Conservation (phyloP, 768 basidiomycete species). For the Boletus reticulatus region DNA sequence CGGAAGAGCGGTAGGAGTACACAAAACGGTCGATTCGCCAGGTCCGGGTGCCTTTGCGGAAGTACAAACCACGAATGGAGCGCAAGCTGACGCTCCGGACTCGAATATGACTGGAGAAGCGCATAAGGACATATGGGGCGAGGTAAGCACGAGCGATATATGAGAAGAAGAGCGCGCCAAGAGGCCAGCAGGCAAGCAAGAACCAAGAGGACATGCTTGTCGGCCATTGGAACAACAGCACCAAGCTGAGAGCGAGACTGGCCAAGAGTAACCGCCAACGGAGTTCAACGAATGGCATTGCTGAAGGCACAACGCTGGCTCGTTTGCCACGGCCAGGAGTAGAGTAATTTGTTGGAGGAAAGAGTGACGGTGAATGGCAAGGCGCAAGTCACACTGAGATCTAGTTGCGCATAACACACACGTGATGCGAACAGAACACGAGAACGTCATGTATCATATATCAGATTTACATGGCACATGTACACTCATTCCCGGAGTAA, state of each 20-base stretch:
- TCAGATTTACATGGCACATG: conserved; percentile 21
- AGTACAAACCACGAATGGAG: conserved; percentile 75
- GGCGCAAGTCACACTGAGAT: neutral
- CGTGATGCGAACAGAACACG: conserved; percentile 12
- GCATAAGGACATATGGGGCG: conserved; percentile 59
- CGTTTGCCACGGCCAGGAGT: neutral
- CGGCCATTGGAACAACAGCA: conserved; percentile 21
- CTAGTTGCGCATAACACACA: neutral
- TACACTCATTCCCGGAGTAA: conserved; percentile 7
- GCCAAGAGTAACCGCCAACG: conserved; percentile 9
- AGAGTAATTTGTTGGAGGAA: neutral
- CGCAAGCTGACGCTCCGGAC: conserved; percentile 73
- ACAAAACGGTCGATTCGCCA: conserved; percentile 69
- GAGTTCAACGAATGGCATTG: conserved; percentile 7
- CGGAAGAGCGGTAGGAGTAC: conserved; percentile 51
- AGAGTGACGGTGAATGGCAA: neutral
- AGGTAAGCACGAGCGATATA: conserved; percentile 65
- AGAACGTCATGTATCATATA: conserved; percentile 24
- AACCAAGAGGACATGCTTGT: conserved; percentile 35
- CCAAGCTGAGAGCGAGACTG: conserved; percentile 8
- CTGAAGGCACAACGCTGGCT: conserved; percentile 1
- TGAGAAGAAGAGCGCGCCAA: conserved; percentile 51
- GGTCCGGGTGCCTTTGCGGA: conserved; percentile 51
- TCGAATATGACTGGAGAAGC: conserved; percentile 58
- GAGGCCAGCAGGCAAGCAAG: conserved; percentile 45